Percentiles rank a stretch among this genome's conserved stretches.
phyloP scores from a whole-genome alignment of 345 rosid species.

The Arabidopsis suecica region DNA sequence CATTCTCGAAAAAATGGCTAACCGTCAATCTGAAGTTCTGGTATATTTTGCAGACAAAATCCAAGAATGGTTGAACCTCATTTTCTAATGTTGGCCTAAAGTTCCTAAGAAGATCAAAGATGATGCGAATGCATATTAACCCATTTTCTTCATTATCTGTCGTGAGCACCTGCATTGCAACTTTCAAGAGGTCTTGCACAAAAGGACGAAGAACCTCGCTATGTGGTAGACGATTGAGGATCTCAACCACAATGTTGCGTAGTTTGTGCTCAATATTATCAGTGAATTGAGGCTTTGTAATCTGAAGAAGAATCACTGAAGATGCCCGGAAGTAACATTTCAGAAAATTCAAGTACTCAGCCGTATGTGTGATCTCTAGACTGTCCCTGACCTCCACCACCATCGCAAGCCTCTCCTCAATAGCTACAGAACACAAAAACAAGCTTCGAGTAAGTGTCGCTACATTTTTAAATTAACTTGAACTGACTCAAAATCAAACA shows the following conservation, averaged over 20 bases:
- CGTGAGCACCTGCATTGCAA: conserved; percentile 97
- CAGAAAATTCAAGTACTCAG: conserved; percentile 91
- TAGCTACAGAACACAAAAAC: conserved; percentile 56
- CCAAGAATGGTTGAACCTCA: conserved; percentile 94
- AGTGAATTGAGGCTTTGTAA: conserved; percentile 82
- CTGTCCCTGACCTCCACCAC: conserved; percentile 93
- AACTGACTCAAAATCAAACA: conserved; percentile 3
- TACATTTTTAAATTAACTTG: background rate
- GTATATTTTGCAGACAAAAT: conserved; percentile 91
- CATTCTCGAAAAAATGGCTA: conserved; percentile 82
- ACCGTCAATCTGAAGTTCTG: conserved; percentile 87
- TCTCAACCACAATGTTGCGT: conserved; percentile 85
- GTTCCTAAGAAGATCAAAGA: conserved; percentile 89
- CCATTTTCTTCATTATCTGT: conserved; percentile 97
- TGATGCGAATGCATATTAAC: conserved; percentile 85
- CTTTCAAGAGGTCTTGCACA: conserved; percentile 93
- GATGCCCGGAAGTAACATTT: conserved; percentile 89
- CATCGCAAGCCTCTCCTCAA: conserved; percentile 78
- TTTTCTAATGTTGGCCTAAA: conserved; percentile 87
- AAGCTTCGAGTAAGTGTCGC: conserved; percentile 11
- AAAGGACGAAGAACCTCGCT: conserved; percentile 98
- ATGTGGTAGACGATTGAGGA: conserved; percentile 91
- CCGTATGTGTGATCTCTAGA: conserved; percentile 90
- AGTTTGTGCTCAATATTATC: conserved; percentile 92
- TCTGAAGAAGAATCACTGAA: conserved; percentile 72